Evolutionary conservation across 2,329 filamentous ascomycete genomes (phyloP).

Genomic region (Penicillium olsonii): DNA sequence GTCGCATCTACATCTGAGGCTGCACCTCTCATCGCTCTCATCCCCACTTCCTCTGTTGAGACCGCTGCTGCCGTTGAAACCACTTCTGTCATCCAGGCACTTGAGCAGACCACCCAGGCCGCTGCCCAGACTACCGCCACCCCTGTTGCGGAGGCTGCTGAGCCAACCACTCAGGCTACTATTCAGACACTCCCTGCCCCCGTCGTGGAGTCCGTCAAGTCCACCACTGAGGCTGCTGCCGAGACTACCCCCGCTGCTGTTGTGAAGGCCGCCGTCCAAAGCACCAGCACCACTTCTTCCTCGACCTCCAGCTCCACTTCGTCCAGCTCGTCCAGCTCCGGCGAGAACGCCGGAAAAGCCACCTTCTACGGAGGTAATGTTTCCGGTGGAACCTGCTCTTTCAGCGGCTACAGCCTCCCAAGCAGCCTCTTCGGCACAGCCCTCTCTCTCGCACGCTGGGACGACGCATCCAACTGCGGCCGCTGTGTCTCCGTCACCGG

Average conservation of each 20-base stretch:
- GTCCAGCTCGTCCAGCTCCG: not conserved
- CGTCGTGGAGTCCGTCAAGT: not conserved
- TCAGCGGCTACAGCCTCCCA: conserved; percentile 64
- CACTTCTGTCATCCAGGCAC: not conserved
- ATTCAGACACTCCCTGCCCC: conserved; percentile 7
- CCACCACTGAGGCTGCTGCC: conserved; percentile 1
- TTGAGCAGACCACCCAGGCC: not conserved
- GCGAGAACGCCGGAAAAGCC: conserved; percentile 41
- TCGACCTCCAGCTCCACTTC: conserved; percentile 15
- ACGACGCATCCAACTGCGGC: conserved; percentile 58
- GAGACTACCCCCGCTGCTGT: not conserved
- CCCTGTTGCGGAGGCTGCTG: not conserved
- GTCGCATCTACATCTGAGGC: conserved; percentile 8
- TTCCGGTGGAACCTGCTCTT: conserved; percentile 63
- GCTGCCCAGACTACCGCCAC: conserved; percentile 2
- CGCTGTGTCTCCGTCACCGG: conserved; percentile 59
- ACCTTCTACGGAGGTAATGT: conserved; percentile 61
- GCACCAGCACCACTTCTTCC: conserved; percentile 8
- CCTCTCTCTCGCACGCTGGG: conserved; percentile 60
- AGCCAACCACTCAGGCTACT: conserved; percentile 1
- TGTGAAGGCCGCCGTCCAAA: conserved; percentile 1
- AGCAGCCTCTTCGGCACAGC: conserved; percentile 61
- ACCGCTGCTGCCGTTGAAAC: not conserved
- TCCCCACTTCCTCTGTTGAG: conserved; percentile 1
- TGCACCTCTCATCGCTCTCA: not conserved